Evolutionary conservation across 164 flowering plant species (phyloP).

Genomic region (Taxillus chinensis): DNA sequence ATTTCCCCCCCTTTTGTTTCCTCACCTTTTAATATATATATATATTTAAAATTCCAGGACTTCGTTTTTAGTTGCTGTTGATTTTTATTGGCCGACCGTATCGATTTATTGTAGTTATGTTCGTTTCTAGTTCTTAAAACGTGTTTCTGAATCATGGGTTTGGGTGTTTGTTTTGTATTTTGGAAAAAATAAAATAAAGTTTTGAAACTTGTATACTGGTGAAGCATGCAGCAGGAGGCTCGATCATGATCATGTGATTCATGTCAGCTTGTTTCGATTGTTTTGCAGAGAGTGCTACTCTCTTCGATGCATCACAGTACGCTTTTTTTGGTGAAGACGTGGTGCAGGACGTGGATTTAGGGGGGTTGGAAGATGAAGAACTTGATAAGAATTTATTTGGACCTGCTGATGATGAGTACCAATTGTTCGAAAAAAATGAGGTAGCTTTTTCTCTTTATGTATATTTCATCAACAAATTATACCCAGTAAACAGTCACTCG

Average conservation of each 20-base stretch:
- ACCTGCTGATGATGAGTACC: conserved; percentile 35
- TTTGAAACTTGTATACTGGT: neutral
- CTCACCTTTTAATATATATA: too few relatives aligned
- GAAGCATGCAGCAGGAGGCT: neutral
- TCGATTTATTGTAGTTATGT: neutral
- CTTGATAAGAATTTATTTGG: conserved; percentile 16
- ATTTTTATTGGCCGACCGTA: neutral
- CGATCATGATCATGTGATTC: too few relatives aligned
- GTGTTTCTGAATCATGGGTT: neutral
- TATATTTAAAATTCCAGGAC: neutral
- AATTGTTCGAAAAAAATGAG: conserved; percentile 44
- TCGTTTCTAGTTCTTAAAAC: neutral
- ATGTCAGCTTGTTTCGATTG: conserved; percentile 1
- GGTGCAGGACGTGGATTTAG: conserved; percentile 49
- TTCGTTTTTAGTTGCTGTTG: neutral
- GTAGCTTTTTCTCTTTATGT: conserved; percentile 9
- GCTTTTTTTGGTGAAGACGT: conserved; percentile 49
- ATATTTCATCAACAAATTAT: neutral
- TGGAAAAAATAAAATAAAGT: neutral
- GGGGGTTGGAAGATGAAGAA: conserved; percentile 46
- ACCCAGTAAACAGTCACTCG: neutral
- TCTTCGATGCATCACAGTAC: conserved; percentile 67
- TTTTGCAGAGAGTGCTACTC: conserved; percentile 21
- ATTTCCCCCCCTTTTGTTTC: too few relatives aligned
- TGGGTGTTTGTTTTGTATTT: neutral